Base-by-base conservation (phyloP, 345 rosid species). In the Arabidopsis suecica region DNA sequence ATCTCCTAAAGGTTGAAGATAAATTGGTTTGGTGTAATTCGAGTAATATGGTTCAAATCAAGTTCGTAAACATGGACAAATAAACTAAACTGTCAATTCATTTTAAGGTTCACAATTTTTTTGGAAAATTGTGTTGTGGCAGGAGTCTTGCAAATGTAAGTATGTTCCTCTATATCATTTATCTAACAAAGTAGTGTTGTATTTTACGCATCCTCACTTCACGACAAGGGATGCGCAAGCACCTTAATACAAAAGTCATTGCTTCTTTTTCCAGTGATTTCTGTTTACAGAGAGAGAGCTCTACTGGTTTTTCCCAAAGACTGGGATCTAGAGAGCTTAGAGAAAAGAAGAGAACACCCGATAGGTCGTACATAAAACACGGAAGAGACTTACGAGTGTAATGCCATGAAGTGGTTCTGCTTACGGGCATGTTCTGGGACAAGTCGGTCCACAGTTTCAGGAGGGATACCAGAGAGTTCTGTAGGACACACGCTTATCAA, bases 331-430 rank as follows among this genome's bases (percentile, higher is more conserved):
- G 40, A 45, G 72, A 68, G 53, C 30, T 54, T 55, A 40, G 18
- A 53, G 51, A 16, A 37, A 33, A 9, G 40, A 40, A 28, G 53
- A 40, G 25, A 55, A 38, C 72, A 68, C 48, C 50, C 12, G 9
- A 50, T 36, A 33, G 33, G 22, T 13, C 0, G 5, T 13, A 10
- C 18, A 53, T 25, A 41, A 8, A 41, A 30, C 48, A 33, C 4
- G 8, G 14, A 9, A 18, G n/a, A 12, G 50, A 58, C 37, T 50
- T 84, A 89, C 5, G 88, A 22, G 76, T 89, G 82, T 82, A 91
- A 79, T 3, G 97, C 97, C 97, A 89, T 91, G 88, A 91, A 91
- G 71, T 73, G 80, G 83, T 89, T 91, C 86, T 89, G 93, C 78
- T 89, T 91, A 8, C 93, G 92, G 53, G 93, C 92, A 75, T 88